These are phyloP conservation scores for Apiospora hydei DNA, from an alignment of 2,329 filamentous ascomycete species.

Conservation along the genomic window DNA sequence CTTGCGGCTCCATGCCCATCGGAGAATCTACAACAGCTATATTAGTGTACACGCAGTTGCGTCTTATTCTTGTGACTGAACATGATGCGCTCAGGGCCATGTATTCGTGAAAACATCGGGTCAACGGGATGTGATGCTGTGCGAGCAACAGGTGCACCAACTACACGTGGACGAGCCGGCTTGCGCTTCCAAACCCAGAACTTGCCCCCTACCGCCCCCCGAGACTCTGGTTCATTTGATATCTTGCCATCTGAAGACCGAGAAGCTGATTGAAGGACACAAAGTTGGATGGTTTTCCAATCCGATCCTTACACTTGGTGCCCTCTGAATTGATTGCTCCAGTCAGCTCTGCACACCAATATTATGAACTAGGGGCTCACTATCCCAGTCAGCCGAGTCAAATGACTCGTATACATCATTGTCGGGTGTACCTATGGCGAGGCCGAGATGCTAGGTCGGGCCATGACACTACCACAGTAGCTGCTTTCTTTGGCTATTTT, in stretches of 20 bases:
- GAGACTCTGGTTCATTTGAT: neutral
- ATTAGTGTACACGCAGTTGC: neutral
- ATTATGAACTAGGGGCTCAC: neutral
- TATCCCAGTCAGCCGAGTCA: neutral
- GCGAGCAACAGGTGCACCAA: neutral
- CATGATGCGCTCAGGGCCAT: neutral
- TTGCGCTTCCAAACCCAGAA: neutral
- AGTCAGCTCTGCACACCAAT: neutral
- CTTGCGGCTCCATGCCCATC: neutral
- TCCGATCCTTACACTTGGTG: neutral
- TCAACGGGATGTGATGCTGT: neutral
- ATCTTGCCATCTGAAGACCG: neutral
- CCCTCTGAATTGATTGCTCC: neutral
- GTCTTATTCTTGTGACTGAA: neutral
- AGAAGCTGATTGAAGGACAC: neutral
- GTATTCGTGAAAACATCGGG: neutral
- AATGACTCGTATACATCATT: neutral
- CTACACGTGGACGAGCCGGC: neutral
- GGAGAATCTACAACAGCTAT: neutral
- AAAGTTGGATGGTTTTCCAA: neutral
- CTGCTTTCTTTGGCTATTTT: neutral
- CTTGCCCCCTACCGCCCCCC: too few species aligned
- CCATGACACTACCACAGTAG: neutral
- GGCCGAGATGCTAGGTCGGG: neutral
- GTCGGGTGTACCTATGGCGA: neutral